phyloP scores from a whole-genome alignment of 768 basidiomycete species.

The Cystobasidiopsis lactophilus region DNA sequence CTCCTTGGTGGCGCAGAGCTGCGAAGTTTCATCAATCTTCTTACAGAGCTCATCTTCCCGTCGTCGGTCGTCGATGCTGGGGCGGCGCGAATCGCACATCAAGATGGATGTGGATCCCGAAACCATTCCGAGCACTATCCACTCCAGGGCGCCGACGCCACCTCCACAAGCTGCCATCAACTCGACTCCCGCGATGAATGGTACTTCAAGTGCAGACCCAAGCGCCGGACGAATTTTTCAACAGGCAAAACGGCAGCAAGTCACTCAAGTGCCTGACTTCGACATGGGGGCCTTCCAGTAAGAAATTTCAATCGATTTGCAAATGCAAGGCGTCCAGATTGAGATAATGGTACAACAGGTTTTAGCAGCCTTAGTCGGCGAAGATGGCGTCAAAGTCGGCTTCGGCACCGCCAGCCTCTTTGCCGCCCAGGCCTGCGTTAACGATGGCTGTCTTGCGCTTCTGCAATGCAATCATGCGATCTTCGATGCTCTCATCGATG shows the following conservation, averaged over 20 bases:
- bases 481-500: conserved; percentile 18
- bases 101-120: too few species aligned
- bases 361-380: background rate
- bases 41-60: conserved; percentile 1
- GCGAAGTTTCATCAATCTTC: background rate
- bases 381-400: conserved; percentile 9
- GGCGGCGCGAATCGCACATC: too few species aligned
- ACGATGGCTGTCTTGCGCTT: conserved; percentile 69
- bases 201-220: background rate
- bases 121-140: background rate
- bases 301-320: too few species aligned
- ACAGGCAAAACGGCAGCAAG: conserved; percentile 65
- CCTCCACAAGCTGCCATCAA: background rate
- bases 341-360: too few species aligned
- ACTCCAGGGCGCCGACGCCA: background rate
- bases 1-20: background rate
- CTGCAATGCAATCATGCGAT: conserved; percentile 28
- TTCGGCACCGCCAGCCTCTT: background rate
- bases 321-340: too few species aligned
- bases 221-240: conserved; percentile 42
- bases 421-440: conserved; percentile 53
- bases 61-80: background rate
- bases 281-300: conserved; percentile 49
- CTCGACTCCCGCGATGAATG: background rate
- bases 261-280: conserved; percentile 66